These are phyloP conservation scores for Fusarium tanahbumbuense DNA, from an alignment of 2,329 filamentous ascomycete species.

Conservation along the genomic window DNA sequence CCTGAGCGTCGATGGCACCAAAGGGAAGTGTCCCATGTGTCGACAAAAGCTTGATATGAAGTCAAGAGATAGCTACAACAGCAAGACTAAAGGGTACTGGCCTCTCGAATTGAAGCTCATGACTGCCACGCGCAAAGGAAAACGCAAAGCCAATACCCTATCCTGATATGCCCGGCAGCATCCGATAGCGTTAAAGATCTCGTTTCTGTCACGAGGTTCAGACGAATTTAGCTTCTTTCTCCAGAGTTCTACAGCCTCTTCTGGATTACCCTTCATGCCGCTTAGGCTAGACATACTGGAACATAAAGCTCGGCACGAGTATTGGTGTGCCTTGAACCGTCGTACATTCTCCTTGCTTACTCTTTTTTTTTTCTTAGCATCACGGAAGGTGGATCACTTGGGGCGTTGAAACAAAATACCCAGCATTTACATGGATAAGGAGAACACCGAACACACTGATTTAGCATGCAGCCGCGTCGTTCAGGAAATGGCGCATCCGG, in stretches of 20 bases:
- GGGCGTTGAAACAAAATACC: slow-evolving; percentile 42
- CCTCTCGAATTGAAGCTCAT: slow-evolving; percentile 72
- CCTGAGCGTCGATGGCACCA: slow-evolving; percentile 66
- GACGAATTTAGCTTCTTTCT: neutral
- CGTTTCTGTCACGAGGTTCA: neutral
- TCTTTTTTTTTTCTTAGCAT: slow-evolving; percentile 25
- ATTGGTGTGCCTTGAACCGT: slow-evolving; percentile 1
- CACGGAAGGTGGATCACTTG: slow-evolving; percentile 16
- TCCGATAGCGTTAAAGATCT: neutral
- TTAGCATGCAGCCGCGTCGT: slow-evolving; percentile 22
- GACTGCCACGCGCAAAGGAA: slow-evolving; percentile 65
- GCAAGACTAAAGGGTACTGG: slow-evolving; percentile 65
- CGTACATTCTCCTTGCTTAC: neutral
- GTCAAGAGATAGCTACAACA: slow-evolving; percentile 54
- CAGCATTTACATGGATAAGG: slow-evolving; percentile 46
- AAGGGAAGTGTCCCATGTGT: slow-evolving; percentile 72
- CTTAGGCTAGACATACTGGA: slow-evolving; percentile 7
- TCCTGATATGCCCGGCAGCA: slow-evolving; percentile 37
- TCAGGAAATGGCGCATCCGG: slow-evolving; percentile 37
- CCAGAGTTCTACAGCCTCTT: neutral
- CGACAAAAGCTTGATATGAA: slow-evolving; percentile 67
- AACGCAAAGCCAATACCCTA: slow-evolving; percentile 51
- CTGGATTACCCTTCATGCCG: neutral
- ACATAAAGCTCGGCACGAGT: neutral
- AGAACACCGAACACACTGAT: slow-evolving; percentile 32